These are phyloP conservation scores for Saccharomyces hybrid DNA, from an alignment of 1,139 yeast genomes.

Conservation along the genomic window DNA sequence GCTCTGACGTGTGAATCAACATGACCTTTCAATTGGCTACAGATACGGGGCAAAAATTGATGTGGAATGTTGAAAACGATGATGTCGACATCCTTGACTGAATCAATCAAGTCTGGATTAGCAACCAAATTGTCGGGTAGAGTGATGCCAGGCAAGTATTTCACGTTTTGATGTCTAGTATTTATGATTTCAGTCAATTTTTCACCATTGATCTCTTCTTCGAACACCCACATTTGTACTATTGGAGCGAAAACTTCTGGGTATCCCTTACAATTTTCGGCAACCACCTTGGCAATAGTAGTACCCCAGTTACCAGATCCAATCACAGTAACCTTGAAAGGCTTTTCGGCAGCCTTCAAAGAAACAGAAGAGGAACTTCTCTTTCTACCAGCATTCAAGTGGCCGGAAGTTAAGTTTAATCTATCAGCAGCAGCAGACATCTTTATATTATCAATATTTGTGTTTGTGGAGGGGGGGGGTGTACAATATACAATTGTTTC, in stretches of 20 bases:
- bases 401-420: constrained; percentile 28
- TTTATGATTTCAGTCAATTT: constrained; percentile 84
- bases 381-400: constrained; percentile 17
- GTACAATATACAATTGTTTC: not conserved
- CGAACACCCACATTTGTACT: constrained; percentile 93
- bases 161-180: constrained; percentile 79
- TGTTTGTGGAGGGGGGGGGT: not conserved
- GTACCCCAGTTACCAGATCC: constrained; percentile 94
- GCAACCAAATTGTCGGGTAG: constrained; percentile 79
- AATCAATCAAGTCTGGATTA: constrained; percentile 67
- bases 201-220: constrained; percentile 64
- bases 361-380: constrained; percentile 16
- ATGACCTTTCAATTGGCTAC: constrained; percentile 68
- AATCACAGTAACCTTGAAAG: constrained; percentile 46
- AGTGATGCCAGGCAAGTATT: constrained; percentile 72
- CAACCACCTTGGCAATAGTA: constrained; percentile 86
- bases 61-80: constrained; percentile 89
- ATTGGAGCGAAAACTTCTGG: constrained; percentile 56
- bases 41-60: constrained; percentile 73
- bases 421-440: constrained; percentile 30
- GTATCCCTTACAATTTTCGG: constrained; percentile 71
- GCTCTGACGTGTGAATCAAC: constrained; percentile 68
- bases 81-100: constrained; percentile 73
- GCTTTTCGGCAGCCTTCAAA: constrained; percentile 27
- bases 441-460: constrained; percentile 1